Conservation (phyloP, 2,329 filamentous ascomycete species). For the Trichoderma brevicompactum region DNA sequence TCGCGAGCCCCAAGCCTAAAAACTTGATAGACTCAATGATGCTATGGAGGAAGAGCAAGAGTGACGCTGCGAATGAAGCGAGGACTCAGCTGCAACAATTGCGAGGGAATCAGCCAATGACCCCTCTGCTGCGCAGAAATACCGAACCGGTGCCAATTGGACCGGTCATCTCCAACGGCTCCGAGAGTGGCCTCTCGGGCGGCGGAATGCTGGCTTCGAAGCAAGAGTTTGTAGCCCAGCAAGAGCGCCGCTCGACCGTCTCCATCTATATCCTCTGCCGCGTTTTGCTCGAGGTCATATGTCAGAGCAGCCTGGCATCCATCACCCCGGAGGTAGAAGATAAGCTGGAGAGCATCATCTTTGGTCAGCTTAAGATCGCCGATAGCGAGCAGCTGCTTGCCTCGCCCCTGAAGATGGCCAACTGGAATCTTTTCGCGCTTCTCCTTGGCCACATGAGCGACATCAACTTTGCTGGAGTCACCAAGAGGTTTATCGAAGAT, state of each 20-base stretch:
- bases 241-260: constrained; percentile 87
- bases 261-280: constrained; percentile 96
- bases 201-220: constrained; percentile 52
- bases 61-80: constrained; percentile 79
- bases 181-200: constrained; percentile 41
- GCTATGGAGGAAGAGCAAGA: constrained; percentile 96
- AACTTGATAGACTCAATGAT: constrained; percentile 96
- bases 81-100: constrained; percentile 61
- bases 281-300: constrained; percentile 91
- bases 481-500: constrained; percentile 79
- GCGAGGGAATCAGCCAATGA: constrained; percentile 49
- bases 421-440: constrained; percentile 94
- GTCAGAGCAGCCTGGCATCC: constrained; percentile 79
- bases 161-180: constrained; percentile 32
- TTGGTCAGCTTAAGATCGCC: constrained; percentile 88
- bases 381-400: constrained; percentile 79
- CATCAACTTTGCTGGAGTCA: constrained; percentile 84
- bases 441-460: constrained; percentile 95
- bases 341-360: constrained; percentile 93
- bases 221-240: constrained; percentile 75
- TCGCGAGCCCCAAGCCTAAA: constrained; percentile 91
- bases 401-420: constrained; percentile 84
- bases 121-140: constrained; percentile 68
- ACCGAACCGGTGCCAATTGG: constrained; percentile 68
- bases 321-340: constrained; percentile 93